Conservation (phyloP, 192 early-diverging fungal genomes). For the Coemansia sp. region DNA sequence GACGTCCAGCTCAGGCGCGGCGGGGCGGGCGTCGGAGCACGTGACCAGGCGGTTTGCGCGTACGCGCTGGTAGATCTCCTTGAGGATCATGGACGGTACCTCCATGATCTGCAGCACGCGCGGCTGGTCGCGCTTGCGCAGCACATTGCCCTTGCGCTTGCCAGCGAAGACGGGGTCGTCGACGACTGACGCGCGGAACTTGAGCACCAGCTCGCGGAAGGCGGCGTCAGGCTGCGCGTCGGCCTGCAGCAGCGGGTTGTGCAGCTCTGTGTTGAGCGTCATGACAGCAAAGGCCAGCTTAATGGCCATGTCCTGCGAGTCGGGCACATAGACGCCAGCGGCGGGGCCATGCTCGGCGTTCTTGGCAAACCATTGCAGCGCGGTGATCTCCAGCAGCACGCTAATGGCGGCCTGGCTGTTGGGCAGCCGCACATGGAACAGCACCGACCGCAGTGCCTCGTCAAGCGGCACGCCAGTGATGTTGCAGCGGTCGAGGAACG, state of each 20-base stretch:
- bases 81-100: slow-evolving; percentile 40
- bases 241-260: slow-evolving; percentile 50
- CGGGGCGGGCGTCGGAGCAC: slow-evolving; percentile 44
- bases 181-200: slow-evolving; percentile 54
- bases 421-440: slow-evolving; percentile 52
- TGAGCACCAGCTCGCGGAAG: slow-evolving; percentile 42
- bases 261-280: slow-evolving; percentile 53
- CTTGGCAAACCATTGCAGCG: slow-evolving; percentile 50
- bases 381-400: slow-evolving; percentile 48
- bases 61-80: slow-evolving; percentile 47
- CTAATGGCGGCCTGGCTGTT: slow-evolving; percentile 37
- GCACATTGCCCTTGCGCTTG: slow-evolving; percentile 55
- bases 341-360: slow-evolving; percentile 30
- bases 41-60: slow-evolving; percentile 42
- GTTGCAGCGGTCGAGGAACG: slow-evolving; percentile 53
- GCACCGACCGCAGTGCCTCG: slow-evolving; percentile 53
- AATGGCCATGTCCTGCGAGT: slow-evolving; percentile 48
- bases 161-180: slow-evolving; percentile 48
- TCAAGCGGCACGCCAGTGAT: slow-evolving; percentile 49
- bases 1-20: slow-evolving; percentile 50
- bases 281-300: slow-evolving; percentile 55
- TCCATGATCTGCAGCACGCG: slow-evolving; percentile 56
- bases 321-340: slow-evolving; percentile 41
- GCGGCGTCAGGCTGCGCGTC: slow-evolving; percentile 44
- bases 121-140: slow-evolving; percentile 57